Evolutionary conservation across 73 alveolate species (phyloP).

Genomic region (Paraurostyla sp.): DNA sequence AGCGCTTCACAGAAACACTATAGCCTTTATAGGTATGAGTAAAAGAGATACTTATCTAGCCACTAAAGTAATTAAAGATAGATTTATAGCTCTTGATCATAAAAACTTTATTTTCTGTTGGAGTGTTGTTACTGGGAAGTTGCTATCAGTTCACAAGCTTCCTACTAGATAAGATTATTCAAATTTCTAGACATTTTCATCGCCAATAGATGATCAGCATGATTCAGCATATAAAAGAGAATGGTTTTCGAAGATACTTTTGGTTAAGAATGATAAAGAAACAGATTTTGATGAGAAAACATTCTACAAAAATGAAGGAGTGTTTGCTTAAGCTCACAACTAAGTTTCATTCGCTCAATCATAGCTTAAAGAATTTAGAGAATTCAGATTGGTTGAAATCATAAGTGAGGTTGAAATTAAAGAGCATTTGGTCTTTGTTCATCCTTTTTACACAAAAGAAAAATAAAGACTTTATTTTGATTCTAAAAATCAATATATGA

Average conservation of each 20-base stretch:
- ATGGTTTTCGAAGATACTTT: slow-evolving; percentile 40
- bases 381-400: slow-evolving; percentile 47
- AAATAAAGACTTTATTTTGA: slow-evolving; percentile 46
- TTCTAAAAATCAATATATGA: slow-evolving; percentile 31
- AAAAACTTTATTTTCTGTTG: slow-evolving; percentile 28
- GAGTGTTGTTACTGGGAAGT: slow-evolving; percentile 49
- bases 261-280: slow-evolving; percentile 38
- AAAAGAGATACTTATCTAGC: slow-evolving; percentile 23
- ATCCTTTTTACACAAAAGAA: slow-evolving; percentile 7
- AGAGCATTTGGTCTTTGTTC: slow-evolving; percentile 37
- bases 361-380: slow-evolving; percentile 43
- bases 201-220: background rate
- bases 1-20: slow-evolving; percentile 59
- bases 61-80: slow-evolving; percentile 51
- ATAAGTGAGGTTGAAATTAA: slow-evolving; percentile 19
- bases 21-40: slow-evolving; percentile 51
- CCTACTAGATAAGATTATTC: slow-evolving; percentile 21
- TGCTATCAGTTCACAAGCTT: background rate
- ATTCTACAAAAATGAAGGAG: slow-evolving; percentile 25
- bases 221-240: slow-evolving; percentile 46
- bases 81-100: slow-evolving; percentile 47
- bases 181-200: background rate
- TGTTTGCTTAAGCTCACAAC: background rate
- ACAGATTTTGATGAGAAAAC: slow-evolving; percentile 12
- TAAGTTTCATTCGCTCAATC: background rate